phyloP scores from a whole-genome alignment of 345 rosid species.

The Eucalyptus erythrocorys region DNA sequence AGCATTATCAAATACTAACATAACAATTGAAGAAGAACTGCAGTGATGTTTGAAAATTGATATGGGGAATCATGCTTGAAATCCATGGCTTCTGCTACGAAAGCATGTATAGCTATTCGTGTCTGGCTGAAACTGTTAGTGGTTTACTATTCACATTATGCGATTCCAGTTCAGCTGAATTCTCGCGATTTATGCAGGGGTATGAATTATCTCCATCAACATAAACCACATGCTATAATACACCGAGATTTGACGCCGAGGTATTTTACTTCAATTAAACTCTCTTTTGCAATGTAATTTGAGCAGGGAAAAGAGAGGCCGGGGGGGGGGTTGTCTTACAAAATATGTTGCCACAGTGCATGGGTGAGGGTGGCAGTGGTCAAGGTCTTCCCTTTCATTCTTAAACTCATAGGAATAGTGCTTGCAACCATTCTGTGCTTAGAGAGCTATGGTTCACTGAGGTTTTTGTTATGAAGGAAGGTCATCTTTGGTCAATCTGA shows the following conservation, averaged over 20 bases:
- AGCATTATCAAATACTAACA: background rate
- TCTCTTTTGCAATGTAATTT: background rate
- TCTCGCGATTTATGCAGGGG: conserved; percentile 20
- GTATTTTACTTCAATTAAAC: background rate
- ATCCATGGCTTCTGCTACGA: background rate
- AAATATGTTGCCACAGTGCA: background rate
- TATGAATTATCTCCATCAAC: conserved; percentile 66
- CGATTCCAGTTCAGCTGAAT: background rate
- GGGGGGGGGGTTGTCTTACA: background rate
- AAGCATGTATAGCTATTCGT: background rate
- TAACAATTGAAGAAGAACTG: background rate
- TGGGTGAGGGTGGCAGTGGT: background rate
- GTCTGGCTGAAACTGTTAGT: background rate
- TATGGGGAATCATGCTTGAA: background rate
- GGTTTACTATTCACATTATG: background rate
- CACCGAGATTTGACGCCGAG: conserved; percentile 65
- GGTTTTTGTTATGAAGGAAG: background rate
- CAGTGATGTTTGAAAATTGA: background rate
- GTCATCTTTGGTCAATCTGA: background rate
- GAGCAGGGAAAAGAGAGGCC: background rate
- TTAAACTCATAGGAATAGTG: background rate
- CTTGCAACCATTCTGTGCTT: background rate
- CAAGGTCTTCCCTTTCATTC: background rate
- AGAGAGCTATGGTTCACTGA: background rate
- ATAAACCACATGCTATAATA: conserved; percentile 46